Conservation (phyloP, 305 asterid species). For the Fraxinus floribunda region DNA sequence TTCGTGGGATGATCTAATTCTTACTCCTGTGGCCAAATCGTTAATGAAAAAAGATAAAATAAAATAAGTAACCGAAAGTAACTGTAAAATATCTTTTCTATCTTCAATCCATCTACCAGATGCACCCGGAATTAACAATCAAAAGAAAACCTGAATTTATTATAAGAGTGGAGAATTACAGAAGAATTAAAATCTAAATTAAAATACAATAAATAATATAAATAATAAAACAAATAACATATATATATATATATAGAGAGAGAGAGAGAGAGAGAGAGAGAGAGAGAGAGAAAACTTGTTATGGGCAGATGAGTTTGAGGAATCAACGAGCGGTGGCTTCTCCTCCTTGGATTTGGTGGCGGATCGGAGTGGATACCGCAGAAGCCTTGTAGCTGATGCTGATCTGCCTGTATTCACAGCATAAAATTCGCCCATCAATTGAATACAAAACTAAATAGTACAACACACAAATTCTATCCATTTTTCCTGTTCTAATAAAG, state of each 20-base stretch:
- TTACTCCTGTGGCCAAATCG: neutral
- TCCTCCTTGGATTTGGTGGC: conserved; percentile 57
- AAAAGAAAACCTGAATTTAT: neutral
- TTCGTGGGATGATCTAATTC: neutral
- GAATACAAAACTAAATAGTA: neutral
- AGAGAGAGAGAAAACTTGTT: conserved; percentile 43
- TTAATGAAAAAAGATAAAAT: neutral
- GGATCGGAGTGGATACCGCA: conserved; percentile 87
- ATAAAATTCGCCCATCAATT: neutral
- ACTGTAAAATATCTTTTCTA: neutral
- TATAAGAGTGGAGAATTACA: neutral
- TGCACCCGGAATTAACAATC: neutral
- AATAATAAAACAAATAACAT: neutral
- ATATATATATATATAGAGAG: too few relatives aligned
- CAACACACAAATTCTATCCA: neutral
- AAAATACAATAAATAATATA: neutral
- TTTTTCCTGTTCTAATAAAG: neutral
- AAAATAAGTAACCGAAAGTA: neutral
- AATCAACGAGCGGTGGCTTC: conserved; percentile 57
- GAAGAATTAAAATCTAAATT: neutral
- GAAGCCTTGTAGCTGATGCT: conserved; percentile 64
- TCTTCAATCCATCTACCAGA: neutral
- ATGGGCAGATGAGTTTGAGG: conserved; percentile 52
- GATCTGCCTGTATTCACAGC: conserved; percentile 41
- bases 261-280: neutral